Conservation (phyloP, 1,139 yeast species). For the Lizanozyma gosingica region DNA sequence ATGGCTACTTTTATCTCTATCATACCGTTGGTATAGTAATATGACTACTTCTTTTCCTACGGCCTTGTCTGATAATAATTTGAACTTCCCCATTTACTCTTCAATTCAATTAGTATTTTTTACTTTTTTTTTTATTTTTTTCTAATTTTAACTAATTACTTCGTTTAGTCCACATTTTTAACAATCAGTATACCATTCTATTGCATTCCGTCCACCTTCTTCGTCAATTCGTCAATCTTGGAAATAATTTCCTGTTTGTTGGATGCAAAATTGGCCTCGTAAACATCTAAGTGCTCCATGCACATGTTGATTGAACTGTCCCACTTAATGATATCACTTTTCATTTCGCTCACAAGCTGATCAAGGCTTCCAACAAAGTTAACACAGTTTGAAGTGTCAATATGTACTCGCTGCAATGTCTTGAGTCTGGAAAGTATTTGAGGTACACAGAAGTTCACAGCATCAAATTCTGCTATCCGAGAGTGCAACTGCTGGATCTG, state of each 20-base stretch:
- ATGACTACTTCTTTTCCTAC: too few species aligned
- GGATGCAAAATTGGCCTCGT: neutral
- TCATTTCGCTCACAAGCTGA: neutral
- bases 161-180: too few species aligned
- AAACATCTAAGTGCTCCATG: neutral
- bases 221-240: neutral
- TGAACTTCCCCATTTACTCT: too few species aligned
- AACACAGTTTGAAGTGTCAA: neutral
- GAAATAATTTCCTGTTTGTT: neutral
- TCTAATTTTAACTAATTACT: too few species aligned
- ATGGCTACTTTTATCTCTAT: too few species aligned
- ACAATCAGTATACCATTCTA: too few species aligned
- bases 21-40: too few species aligned
- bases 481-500: neutral
- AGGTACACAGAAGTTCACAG: neutral
- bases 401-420: neutral
- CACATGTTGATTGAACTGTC: slow-evolving; percentile 9
- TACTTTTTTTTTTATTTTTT: too few species aligned
- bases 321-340: slow-evolving; percentile 6
- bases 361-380: neutral
- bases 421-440: neutral
- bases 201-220: too few species aligned
- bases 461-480: neutral
- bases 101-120: too few species aligned
- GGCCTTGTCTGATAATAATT: too few species aligned